Base-by-base conservation (phyloP, 306 rosid species). In the Hippophae gyantsensis region DNA sequence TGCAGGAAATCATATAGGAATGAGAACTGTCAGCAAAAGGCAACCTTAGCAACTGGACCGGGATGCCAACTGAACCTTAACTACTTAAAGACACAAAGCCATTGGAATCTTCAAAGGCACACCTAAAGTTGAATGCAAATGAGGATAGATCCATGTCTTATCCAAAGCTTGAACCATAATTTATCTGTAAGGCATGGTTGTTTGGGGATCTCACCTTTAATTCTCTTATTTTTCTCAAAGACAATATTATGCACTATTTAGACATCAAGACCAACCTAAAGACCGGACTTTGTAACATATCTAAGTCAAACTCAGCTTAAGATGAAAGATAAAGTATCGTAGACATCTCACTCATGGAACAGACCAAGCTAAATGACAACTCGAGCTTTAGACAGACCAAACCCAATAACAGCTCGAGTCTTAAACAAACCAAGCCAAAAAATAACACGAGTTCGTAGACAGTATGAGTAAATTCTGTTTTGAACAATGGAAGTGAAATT, bases 301-400 rank as follows among this genome's bases (percentile, higher is more conserved):
- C 1, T 1, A 18, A 18, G 1, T 18, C 23, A 18, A 18, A 1
- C 1, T 0, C 23, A 18, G 1, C 23, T 0, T 1, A 0, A 18
- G 23, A 18, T 1, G 1, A 1, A 18, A 18, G 1, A 18, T 0
- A 18, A 18, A 18, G 1, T 18, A 18, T 1, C 1, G 0, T 18
- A 18, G 23, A 18, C 23, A 18, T 18, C 23, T 1, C 1, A 18
- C 23, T 1, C 1, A 18, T 18, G 23, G 23, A 0, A 18, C 0
- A 18, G 0, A 18, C 0, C 18, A 0, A 18, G 18, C 0, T 0
- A 0, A 18, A 18, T 18, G 0, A 18, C 18, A 18, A 0, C 18
- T 18, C 18, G 18, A 18, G 18, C 18, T 18, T 18, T 18, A 18
- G 23, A 18, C 23, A 18, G 23, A 18, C 1, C 23, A 18, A 18